A percentile compares a stretch with the other conserved stretches of the same genome.
Conservation (phyloP, 805 yeast species). For the Cyberlindnera galapagoensis region DNA sequence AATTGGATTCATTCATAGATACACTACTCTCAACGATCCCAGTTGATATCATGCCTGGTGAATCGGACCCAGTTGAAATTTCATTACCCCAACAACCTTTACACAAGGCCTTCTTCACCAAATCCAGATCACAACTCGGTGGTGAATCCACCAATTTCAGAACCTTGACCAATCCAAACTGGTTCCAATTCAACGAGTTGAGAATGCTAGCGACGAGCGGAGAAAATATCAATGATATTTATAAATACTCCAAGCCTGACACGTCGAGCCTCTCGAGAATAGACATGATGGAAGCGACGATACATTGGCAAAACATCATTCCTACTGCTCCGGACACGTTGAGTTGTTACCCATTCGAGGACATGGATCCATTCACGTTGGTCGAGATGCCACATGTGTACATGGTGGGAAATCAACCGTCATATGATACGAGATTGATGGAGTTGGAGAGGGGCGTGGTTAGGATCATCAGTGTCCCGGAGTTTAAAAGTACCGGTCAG, state of each 20-base stretch:
- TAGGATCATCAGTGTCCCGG: conserved; percentile 62
- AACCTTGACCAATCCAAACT: conserved; percentile 63
- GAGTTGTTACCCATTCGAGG: conserved; percentile 78
- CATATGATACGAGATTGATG: conserved; percentile 42
- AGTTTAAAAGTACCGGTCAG: conserved; percentile 59
- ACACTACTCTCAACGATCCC: conserved; percentile 57
- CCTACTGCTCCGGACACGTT: conserved; percentile 97
- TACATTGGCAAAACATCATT: conserved; percentile 79
- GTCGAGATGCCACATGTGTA: conserved; percentile 79
- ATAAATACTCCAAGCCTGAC: conserved; percentile 51
- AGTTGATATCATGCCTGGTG: conserved; percentile 80
- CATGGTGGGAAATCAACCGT: conserved; percentile 78
- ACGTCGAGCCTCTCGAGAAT: conserved; percentile 32
- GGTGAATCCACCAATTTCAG: conserved; percentile 32
- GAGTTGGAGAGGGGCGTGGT: conserved; percentile 35
- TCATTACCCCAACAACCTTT: conserved; percentile 87
- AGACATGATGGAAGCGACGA: conserved; percentile 56
- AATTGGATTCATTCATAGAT: conserved; percentile 53
- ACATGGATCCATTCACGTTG: conserved; percentile 76
- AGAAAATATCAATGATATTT: conserved; percentile 74
- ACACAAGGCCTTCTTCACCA: conserved; percentile 66
- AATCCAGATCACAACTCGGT: conserved; percentile 35
- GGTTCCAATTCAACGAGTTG: conserved; percentile 53
- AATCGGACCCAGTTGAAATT: conserved; percentile 74
- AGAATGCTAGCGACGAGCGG: conserved; percentile 74